Base-by-base conservation (phyloP, 2,329 filamentous ascomycete species). In the Colletotrichum sp. region DNA sequence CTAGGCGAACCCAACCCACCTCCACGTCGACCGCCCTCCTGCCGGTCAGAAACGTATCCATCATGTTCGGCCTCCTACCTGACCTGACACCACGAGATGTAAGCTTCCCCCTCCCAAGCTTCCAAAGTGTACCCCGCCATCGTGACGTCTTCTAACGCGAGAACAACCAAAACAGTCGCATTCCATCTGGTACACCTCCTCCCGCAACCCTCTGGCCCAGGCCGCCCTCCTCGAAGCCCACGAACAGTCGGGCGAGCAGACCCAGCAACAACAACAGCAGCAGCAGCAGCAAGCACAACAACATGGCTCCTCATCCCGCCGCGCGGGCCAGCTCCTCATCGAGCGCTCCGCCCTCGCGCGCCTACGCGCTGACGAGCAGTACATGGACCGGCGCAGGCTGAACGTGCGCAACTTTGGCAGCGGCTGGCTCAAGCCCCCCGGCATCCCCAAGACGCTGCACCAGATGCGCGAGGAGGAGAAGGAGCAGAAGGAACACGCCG, bases 351-450 rank as follows among this genome's bases (percentile, higher is more conserved):
- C 90, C 3, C 92, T 98, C 5, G 91, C 93, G 12, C 89, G 93
- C 3, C 91, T 98, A 13, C 89, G 91, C 30, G 87, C 92, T 57
- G 96, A 98, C 82, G 97, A 99, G 86, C 90, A 92, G 76, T 90
- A 92, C 74, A 90, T 98, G 78, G 91, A 93, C 71, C 90, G 93
- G 10, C 95, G 96, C 63, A 95, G 96, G 81, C 86, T 92, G 64
- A 95, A 96, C 79, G 94, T 99, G 34, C 92, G 94, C 64, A 94
- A 96, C 81, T 98, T 98, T 82, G 97, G 97, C 76, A 94, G 93
- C 78, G 91, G 91, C 60, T 99, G 97, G 97, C 93, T 99, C 72
- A 94, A 94, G 74, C 97, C 97, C 0, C 96, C 95, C 0, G 97
- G 96, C 9, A 90, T 98, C 71, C 84, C 92, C 73, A 99, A 99